These are phyloP conservation scores for Backusella liffmaniae DNA, from an alignment of 192 early-diverging fungal species.

Conservation along the genomic window DNA sequence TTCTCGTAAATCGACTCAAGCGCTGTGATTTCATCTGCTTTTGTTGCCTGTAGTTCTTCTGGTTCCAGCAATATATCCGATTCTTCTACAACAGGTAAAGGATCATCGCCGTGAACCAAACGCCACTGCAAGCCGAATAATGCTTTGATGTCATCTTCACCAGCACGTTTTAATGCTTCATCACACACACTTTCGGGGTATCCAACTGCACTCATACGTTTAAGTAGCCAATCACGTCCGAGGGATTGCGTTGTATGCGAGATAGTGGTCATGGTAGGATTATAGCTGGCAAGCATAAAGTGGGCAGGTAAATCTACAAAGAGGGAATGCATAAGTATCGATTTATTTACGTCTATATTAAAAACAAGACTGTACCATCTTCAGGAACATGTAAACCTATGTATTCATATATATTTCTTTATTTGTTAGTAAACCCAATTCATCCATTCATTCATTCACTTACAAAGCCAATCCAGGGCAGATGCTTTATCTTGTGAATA, in stretches of 20 bases:
- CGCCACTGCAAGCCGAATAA: conserved; percentile 51
- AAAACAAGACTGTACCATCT: conserved; percentile 52
- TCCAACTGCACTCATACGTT: conserved; percentile 59
- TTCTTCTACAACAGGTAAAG: conserved; percentile 29
- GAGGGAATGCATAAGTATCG: neutral
- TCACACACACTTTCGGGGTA: conserved; percentile 52
- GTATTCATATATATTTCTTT: neutral
- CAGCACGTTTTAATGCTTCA: conserved; percentile 40
- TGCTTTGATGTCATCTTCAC: conserved; percentile 53
- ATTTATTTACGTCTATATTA: neutral
- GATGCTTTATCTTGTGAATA: conserved; percentile 46
- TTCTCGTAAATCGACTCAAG: conserved; percentile 69
- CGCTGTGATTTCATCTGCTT: conserved; percentile 60
- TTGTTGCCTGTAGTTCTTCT: conserved; percentile 34
- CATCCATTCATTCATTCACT: conserved; percentile 3
- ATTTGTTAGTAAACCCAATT: neutral
- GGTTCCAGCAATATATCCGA: conserved; percentile 29
- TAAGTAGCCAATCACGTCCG: conserved; percentile 59
- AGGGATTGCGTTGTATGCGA: conserved; percentile 50
- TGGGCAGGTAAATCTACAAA: conserved; percentile 50
- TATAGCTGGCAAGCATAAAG: conserved; percentile 52
- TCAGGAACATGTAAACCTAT: conserved; percentile 83
- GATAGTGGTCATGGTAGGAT: conserved; percentile 51
- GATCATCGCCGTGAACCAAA: conserved; percentile 48
- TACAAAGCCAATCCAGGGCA: conserved; percentile 85